phyloP scores from a whole-genome alignment of 2,329 filamentous ascomycete species.

The Apiospora saccharicola region DNA sequence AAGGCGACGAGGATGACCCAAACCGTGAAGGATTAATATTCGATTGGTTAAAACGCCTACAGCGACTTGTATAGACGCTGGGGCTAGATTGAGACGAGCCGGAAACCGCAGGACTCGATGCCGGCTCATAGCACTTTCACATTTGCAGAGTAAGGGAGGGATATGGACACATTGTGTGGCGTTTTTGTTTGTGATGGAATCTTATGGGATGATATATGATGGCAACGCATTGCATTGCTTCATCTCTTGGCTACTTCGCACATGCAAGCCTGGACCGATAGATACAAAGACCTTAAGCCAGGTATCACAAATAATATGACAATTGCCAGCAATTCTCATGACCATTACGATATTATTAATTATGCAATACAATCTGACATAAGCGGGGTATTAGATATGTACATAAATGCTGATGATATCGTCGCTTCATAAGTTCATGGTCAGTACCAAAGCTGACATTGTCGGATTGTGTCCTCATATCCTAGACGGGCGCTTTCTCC shows the following conservation, averaged over 20 bases:
- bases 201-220: neutral
- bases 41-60: neutral
- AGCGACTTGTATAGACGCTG: neutral
- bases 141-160: neutral
- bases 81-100: neutral
- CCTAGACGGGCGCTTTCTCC: neutral
- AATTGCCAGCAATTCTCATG: neutral
- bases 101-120: neutral
- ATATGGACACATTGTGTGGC: neutral
- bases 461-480: neutral
- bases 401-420: neutral
- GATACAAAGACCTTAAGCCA: neutral
- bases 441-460: neutral
- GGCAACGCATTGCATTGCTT: neutral
- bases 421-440: constrained; percentile 6
- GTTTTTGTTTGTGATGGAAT: neutral
- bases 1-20: neutral
- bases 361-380: neutral
- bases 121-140: neutral
- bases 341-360: constrained; percentile 2
- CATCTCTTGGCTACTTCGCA: neutral
- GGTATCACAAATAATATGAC: constrained; percentile 3
- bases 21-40: neutral
- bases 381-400: neutral
- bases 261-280: neutral